Conservation (phyloP, 1,139 yeast species). For the Diutina pseudorugosa region DNA sequence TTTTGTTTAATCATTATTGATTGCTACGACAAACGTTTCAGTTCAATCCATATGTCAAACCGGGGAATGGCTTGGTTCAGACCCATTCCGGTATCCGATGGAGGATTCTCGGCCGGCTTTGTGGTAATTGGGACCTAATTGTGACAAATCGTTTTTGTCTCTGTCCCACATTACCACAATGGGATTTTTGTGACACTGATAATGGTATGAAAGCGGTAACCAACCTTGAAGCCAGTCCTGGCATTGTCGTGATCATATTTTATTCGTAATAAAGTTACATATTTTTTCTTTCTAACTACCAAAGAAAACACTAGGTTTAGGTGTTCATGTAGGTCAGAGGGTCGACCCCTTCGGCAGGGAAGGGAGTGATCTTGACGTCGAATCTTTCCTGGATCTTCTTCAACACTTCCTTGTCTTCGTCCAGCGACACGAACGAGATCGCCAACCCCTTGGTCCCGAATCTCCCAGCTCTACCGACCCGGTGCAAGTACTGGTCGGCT, state of each 20-base stretch:
- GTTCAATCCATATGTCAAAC: too few species aligned
- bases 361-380: constrained; percentile 87
- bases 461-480: constrained; percentile 99
- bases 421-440: constrained; percentile 74
- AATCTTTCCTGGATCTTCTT: constrained; percentile 93
- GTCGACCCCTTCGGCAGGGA: constrained; percentile 98
- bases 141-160: neutral
- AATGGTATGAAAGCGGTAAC: too few species aligned
- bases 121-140: neutral
- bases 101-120: neutral
- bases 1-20: too few species aligned
- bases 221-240: neutral
- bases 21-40: too few species aligned
- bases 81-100: neutral
- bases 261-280: neutral
- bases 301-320: constrained; percentile 16
- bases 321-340: constrained; percentile 98
- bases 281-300: neutral
- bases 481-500: constrained; percentile 96
- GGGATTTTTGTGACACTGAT: too few species aligned
- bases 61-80: too few species aligned
- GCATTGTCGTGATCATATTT: neutral
- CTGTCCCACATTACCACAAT: neutral
- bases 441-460: constrained; percentile 99
- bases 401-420: constrained; percentile 82